Base-by-base conservation (phyloP, 2,329 filamentous ascomycete species). In the Scytalidium lignicola region DNA sequence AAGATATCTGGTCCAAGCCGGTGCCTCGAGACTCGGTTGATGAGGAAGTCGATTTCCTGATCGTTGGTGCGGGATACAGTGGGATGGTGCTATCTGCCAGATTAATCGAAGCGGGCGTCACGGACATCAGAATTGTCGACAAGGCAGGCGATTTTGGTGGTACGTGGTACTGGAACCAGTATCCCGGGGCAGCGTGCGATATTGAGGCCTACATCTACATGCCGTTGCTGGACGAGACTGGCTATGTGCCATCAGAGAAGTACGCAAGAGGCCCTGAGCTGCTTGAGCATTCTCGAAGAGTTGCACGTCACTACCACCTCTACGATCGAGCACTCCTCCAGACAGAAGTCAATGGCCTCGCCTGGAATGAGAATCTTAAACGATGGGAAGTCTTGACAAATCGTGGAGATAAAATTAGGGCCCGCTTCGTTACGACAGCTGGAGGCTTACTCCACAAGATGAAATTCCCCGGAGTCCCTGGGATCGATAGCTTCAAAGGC, bases 201-300 rank as follows among this genome's bases (percentile, higher is more conserved):
- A 65, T 81, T 3, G 80, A 85, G 61, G 70, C 71, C 47, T 82
- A 78, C 54, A 68, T 72, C n/a, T 84, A 84, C 56, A 63, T 83
- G 64, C 79, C 80, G 2, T 61, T 81, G 10, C 68, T 83, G 2
- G 80, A 83, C 51, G 78, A 83, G 61, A 80, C 71, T 1, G 74
- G 73, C 0, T 82, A 80, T 56, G 72, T 82, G 58, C 81, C 80
- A 0, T 73, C 44, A 23, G 29, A 49, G 10, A 43, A 47, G 5
- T 53, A 53, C 45, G 29, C 50, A 6, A 19, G 17, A 10, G 51
- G 46, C 1, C 13, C 26, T 26, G 50, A 55, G 22, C 29, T 55
- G 6, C 69, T 70, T 0, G 59, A 67, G 21, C 70, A 82, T 56
- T 67, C 71, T 3, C 61, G 74, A 6, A 60, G 62, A 2, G 68